phyloP scores from a whole-genome alignment of 257 asterid genomes.

The Nicotiana undulata region DNA sequence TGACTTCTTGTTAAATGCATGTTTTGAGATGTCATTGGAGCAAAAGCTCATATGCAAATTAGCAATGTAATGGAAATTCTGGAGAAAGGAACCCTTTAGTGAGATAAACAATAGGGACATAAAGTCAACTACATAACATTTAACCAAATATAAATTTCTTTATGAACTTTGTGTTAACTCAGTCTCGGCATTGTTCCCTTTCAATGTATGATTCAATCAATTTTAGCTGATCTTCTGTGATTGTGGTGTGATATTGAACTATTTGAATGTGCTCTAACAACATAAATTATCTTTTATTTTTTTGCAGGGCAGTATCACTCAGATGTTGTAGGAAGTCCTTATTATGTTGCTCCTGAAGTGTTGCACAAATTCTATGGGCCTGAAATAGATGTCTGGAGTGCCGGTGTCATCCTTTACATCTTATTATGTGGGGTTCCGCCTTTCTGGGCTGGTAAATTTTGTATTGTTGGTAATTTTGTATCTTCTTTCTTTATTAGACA shows the following conservation, averaged over 20 bases:
- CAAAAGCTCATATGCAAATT: background rate
- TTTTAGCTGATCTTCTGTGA: background rate
- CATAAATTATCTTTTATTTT: background rate
- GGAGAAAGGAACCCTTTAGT: background rate
- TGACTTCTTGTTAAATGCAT: background rate
- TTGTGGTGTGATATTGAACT: background rate
- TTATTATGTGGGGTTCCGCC: conserved; percentile 82
- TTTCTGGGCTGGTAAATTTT: conserved; percentile 66
- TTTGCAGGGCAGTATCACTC: conserved; percentile 61
- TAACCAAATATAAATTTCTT: background rate
- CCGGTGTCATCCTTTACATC: conserved; percentile 85
- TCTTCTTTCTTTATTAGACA: background rate
- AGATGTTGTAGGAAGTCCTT: conserved; percentile 91
- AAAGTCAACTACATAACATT: background rate
- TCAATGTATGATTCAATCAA: background rate
- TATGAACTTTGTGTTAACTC: background rate
- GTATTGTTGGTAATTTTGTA: background rate
- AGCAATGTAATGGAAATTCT: background rate
- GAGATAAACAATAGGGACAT: background rate
- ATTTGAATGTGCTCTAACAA: background rate
- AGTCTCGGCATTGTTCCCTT: background rate
- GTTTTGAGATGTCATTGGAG: background rate
- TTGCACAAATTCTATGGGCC: conserved; percentile 78
- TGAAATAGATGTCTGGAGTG: conserved; percentile 87
- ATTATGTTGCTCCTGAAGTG: conserved; percentile 90